Conservation (phyloP, 192 early-diverging fungal genomes). For the Gaertneriomyces sp. region DNA sequence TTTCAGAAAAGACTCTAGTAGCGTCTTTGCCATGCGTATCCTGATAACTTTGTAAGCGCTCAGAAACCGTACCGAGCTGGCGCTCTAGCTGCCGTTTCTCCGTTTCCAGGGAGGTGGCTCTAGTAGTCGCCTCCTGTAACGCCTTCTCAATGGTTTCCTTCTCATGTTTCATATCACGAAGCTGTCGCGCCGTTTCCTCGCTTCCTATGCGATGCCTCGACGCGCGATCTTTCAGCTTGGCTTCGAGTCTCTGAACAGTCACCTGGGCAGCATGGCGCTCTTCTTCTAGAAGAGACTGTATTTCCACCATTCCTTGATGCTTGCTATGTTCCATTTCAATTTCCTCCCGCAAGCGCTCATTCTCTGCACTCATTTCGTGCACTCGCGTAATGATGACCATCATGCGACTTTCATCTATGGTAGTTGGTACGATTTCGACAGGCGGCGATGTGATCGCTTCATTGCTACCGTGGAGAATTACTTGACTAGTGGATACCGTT, state of each 20-base stretch:
- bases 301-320: constrained; percentile 12
- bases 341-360: constrained; percentile 14
- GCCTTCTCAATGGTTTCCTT: constrained; percentile 11
- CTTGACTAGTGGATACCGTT: constrained; percentile 11
- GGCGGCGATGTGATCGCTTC: constrained; percentile 6
- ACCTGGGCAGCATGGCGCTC: neutral
- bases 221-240: neutral
- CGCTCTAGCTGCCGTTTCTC: constrained; percentile 22
- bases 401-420: constrained; percentile 4
- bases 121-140: constrained; percentile 2
- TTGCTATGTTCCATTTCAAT: constrained; percentile 10
- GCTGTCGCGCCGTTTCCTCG: neutral
- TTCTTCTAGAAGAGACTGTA: constrained; percentile 4
- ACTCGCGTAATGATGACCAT: constrained; percentile 8
- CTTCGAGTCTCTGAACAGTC: constrained; percentile 8
- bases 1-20: neutral
- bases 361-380: constrained; percentile 16
- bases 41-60: constrained; percentile 4
- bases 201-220: neutral
- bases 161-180: neutral
- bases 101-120: neutral
- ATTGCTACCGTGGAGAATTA: constrained; percentile 2
- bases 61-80: constrained; percentile 5
- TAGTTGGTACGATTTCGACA: neutral
- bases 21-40: constrained; percentile 10